Evolutionary conservation across 257 asterid genomes (phyloP), one percentile per base, ranked within the genome.

Genomic region (Ajuga chamaepitys): DNA sequence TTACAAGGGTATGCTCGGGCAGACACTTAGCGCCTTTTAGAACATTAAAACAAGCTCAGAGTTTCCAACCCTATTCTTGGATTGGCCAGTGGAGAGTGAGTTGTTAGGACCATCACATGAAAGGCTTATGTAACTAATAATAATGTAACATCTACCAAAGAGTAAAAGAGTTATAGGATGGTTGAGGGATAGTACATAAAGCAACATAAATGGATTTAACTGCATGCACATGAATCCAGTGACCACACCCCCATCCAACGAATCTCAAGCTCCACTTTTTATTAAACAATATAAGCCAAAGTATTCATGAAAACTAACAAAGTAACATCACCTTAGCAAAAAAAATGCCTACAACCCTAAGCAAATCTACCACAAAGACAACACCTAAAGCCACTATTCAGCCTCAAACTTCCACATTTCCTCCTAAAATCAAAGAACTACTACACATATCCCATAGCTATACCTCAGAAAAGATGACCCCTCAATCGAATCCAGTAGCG

Each of bases 171-270:
- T 58, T 38, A 54, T 68, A 46, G 70, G 42, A 79, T 71, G 59
- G 82, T 78, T 70, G 64, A 71, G 54, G 73, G 71, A 68, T 67
- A 52, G 65, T 47, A 45, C 52, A 64, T 20, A 28, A 69, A 75
- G 58, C 74, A 64, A 53, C 74, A 70, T 81, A 67, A 80, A 85
- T 80, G 79, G 75, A 47, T 67, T 64, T 54, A 78, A 77, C 59
- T 67, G 56, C 72, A 77, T 73, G 72, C 86, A 81, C 95, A 83
- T 81, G 91, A 83, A 81, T 70, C 64, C 61, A 74, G 75, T 81
- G 94, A 78, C 70, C 74, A 74, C 63, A 70, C 48, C 71, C 42
- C 75, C 79, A 30, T 54, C n/a, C n/a, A 44, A 59, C 63, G 73
- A 24, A 37, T 46, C 35, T 42, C 82, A 52, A 18, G 3, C 68